phyloP scores from a whole-genome alignment of 2,329 filamentous ascomycete genomes.

The Colletotrichum sp. region DNA sequence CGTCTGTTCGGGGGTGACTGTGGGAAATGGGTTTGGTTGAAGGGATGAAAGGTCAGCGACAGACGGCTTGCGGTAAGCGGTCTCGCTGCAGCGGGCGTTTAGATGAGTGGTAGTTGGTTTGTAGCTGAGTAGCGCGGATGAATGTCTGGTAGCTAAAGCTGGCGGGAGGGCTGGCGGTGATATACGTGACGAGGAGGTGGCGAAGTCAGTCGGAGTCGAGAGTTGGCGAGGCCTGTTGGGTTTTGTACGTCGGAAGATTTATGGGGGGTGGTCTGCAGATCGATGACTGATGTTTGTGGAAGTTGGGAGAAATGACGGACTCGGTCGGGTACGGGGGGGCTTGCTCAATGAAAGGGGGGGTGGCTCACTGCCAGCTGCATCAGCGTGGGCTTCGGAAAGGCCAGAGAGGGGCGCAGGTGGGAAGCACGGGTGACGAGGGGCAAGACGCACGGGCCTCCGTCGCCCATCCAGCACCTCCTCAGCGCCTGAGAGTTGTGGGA shows the following conservation, averaged over 20 bases:
- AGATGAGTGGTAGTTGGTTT: background rate
- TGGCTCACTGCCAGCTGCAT: background rate
- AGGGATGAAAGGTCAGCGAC: conserved; percentile 51
- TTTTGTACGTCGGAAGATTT: conserved; percentile 23
- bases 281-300: conserved; percentile 14
- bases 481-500: background rate
- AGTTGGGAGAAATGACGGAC: conserved; percentile 20
- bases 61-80: conserved; percentile 49
- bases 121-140: background rate
- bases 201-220: conserved; percentile 15
- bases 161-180: background rate
- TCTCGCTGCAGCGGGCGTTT: conserved; percentile 45
- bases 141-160: background rate
- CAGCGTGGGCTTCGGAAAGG: background rate
- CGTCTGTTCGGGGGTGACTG: conserved; percentile 68
- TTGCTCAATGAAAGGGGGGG: background rate
- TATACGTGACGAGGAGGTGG: conserved; percentile 16
- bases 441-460: background rate
- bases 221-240: conserved; percentile 3
- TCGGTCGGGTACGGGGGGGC: background rate
- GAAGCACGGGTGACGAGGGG: background rate
- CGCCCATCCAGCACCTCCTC: background rate
- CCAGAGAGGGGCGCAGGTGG: background rate
- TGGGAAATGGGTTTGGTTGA: conserved; percentile 58
- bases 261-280: conserved; percentile 17